phyloP scores from a whole-genome alignment of 768 basidiomycete species.

The Mycena belliarum region DNA sequence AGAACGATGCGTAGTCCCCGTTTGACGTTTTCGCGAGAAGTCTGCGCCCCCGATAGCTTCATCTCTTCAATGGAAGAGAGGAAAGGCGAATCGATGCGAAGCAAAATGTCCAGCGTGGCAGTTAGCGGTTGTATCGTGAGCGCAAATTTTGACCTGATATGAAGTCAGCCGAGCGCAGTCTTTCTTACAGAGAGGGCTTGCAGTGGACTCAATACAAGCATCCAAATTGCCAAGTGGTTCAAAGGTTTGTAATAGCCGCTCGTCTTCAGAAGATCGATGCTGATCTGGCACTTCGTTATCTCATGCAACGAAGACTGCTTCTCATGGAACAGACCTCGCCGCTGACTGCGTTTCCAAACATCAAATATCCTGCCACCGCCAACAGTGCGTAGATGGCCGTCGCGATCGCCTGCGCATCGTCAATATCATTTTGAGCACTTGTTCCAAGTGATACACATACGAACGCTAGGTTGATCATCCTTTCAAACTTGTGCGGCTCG shows the following conservation, averaged over 20 bases:
- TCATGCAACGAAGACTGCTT: background rate
- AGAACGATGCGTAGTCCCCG: conserved; percentile 49
- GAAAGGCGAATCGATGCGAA: conserved; percentile 58
- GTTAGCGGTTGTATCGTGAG: conserved; percentile 84
- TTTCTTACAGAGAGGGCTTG: conserved; percentile 35
- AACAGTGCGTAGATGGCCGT: conserved; percentile 66
- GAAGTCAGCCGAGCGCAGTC: background rate
- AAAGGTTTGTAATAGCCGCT: conserved; percentile 70
- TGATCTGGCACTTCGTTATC: conserved; percentile 55
- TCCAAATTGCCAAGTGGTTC: conserved; percentile 79
- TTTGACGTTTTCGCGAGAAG: conserved; percentile 34
- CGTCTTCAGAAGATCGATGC: conserved; percentile 73
- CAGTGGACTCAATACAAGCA: conserved; percentile 80
- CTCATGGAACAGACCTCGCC: conserved; percentile 59
- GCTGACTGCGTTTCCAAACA: conserved; percentile 82
- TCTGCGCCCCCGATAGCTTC: conserved; percentile 32
- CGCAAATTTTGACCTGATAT: conserved; percentile 79
- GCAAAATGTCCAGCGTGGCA: conserved; percentile 75
- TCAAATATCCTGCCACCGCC: conserved; percentile 83
- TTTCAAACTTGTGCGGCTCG: conserved; percentile 76
- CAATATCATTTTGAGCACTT: background rate
- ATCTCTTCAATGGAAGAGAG: conserved; percentile 37
- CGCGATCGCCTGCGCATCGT: conserved; percentile 49
- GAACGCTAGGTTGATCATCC: conserved; percentile 86
- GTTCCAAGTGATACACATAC: conserved; percentile 43